Evolutionary conservation across 805 yeast genomes (phyloP).

Genomic region (Metschnikowia henanensis): DNA sequence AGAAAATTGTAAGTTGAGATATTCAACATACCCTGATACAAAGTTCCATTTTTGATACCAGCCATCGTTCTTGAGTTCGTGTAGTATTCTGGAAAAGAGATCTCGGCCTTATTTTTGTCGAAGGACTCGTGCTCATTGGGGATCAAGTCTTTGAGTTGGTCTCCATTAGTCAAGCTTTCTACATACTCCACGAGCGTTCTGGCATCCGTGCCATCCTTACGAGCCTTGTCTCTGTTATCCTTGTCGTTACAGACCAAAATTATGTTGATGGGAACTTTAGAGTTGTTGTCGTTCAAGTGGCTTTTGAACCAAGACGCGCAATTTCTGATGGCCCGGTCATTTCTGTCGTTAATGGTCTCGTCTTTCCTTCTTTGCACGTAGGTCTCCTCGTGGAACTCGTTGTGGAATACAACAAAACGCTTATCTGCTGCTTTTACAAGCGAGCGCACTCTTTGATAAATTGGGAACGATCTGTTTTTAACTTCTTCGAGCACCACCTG

Average conservation of each 20-base stretch:
- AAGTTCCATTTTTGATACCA: slow-evolving; percentile 82
- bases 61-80: slow-evolving; percentile 83
- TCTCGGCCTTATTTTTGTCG: slow-evolving; percentile 44
- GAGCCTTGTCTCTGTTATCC: slow-evolving; percentile 60
- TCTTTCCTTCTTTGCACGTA: slow-evolving; percentile 58
- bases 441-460: slow-evolving; percentile 79
- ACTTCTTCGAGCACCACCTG: slow-evolving; percentile 96
- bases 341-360: slow-evolving; percentile 84
- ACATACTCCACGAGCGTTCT: slow-evolving; percentile 69
- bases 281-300: slow-evolving; percentile 51
- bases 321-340: slow-evolving; percentile 85
- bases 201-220: slow-evolving; percentile 51
- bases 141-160: slow-evolving; percentile 74
- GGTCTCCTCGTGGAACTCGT: slow-evolving; percentile 80
- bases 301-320: slow-evolving; percentile 68
- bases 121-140: slow-evolving; percentile 54
- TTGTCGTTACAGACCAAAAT: slow-evolving; percentile 78
- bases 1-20: slow-evolving; percentile 84
- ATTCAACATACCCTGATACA: slow-evolving; percentile 81
- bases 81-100: slow-evolving; percentile 74
- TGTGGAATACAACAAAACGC: slow-evolving; percentile 88
- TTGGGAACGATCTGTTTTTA: slow-evolving; percentile 80
- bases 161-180: slow-evolving; percentile 64
- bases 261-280: slow-evolving; percentile 41
- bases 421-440: slow-evolving; percentile 75